Evolutionary conservation across 345 rosid species (phyloP).

Genomic region (Rhodomyrtus tomentosa): DNA sequence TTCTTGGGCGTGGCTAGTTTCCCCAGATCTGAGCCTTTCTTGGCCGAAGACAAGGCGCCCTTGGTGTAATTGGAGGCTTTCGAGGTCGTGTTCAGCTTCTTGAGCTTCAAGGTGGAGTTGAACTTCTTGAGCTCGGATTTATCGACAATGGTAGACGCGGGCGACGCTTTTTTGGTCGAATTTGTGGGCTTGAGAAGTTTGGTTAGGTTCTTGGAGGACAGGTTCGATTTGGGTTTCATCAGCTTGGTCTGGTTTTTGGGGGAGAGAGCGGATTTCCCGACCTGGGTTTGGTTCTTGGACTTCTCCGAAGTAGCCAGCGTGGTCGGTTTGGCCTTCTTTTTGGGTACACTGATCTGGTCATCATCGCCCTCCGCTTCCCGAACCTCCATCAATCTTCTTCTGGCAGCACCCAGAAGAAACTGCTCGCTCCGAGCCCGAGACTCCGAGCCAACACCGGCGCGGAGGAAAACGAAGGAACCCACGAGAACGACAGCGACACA

Average conservation of each 20-base stretch:
- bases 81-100: constrained; percentile 25
- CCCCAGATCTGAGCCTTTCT: constrained; percentile 33
- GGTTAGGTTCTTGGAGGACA: constrained; percentile 38
- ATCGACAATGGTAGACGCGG: constrained; percentile 1
- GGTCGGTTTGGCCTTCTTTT: constrained; percentile 23
- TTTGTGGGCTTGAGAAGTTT: constrained; percentile 29
- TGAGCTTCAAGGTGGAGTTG: constrained; percentile 23
- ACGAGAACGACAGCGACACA: not conserved
- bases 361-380: constrained; percentile 16
- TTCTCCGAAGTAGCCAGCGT: not conserved
- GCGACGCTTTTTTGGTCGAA: constrained; percentile 17
- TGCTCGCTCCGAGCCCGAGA: not conserved
- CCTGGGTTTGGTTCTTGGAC: constrained; percentile 45
- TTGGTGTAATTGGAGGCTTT: constrained; percentile 37
- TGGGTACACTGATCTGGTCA: constrained; percentile 11
- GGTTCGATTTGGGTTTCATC: constrained; percentile 7
- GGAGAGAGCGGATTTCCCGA: constrained; percentile 8
- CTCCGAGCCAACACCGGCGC: not conserved
- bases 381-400: not conserved
- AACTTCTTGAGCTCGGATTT: constrained; percentile 24
- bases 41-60: constrained; percentile 5
- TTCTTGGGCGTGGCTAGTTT: constrained; percentile 34
- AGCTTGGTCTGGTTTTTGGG: constrained; percentile 47
- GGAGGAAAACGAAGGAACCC: not conserved
- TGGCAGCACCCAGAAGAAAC: not conserved